A percentile compares a stretch with the other conserved stretches of the same genome.
phyloP scores from a whole-genome alignment of 306 rosid species.

The Malus asiatica region DNA sequence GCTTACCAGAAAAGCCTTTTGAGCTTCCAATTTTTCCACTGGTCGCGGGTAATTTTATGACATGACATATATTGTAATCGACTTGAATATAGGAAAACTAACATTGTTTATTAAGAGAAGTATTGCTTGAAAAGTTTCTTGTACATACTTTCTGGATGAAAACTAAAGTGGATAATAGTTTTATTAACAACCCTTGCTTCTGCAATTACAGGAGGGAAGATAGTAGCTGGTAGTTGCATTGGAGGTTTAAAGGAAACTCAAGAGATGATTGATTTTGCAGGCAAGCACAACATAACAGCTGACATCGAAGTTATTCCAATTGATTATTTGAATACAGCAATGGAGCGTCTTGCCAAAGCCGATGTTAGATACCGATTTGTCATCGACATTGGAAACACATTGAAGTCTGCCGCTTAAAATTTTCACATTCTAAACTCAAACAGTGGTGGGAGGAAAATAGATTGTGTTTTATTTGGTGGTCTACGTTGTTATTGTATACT shows the following conservation, averaged over 20 bases:
- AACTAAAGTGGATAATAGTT: too few relatives aligned
- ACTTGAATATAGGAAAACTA: too few relatives aligned
- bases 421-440: too few relatives aligned
- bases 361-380: conserved; percentile 58
- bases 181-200: too few relatives aligned
- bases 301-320: conserved; percentile 41
- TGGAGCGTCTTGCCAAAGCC: conserved; percentile 36
- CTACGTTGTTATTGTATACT: too few relatives aligned
- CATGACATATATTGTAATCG: not conserved
- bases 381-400: conserved; percentile 31
- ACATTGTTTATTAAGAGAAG: too few relatives aligned
- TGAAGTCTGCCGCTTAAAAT: not conserved
- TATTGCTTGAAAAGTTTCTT: too few relatives aligned
- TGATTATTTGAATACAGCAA: conserved; percentile 44
- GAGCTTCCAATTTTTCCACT: conserved; percentile 27
- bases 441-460: not conserved
- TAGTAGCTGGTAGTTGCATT: not conserved
- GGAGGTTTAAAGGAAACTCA: conserved; percentile 27
- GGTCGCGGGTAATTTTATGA: conserved; percentile 15
- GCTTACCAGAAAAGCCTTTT: conserved; percentile 15
- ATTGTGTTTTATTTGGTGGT: too few relatives aligned
- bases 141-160: too few relatives aligned
- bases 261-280: conserved; percentile 28
- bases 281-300: conserved; percentile 26
- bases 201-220: conserved; percentile 7